These are phyloP conservation scores for Phellinidium pouzarii DNA, from an alignment of 1,284 basidiomycete genomes.

Conservation along the genomic window DNA sequence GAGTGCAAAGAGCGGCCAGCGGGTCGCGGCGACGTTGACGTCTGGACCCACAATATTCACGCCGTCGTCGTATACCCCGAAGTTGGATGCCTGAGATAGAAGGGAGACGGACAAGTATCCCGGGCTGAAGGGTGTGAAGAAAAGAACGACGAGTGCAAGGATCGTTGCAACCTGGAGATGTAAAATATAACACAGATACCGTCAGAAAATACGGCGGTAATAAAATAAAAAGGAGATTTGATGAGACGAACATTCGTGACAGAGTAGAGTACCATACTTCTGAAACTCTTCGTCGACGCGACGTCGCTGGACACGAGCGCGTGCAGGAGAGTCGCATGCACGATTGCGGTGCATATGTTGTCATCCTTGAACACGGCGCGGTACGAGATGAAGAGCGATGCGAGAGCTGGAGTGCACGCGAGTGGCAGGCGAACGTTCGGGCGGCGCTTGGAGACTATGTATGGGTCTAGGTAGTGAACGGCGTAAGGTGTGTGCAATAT, in stretches of 20 bases:
- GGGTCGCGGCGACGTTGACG: not conserved
- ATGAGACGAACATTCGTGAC: conserved; percentile 7
- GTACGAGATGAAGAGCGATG: conserved; percentile 1
- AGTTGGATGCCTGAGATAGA: not conserved
- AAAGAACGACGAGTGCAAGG: conserved; percentile 7
- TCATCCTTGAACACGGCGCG: not conserved
- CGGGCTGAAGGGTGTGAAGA: not conserved
- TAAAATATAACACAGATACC: not conserved
- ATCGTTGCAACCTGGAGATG: conserved; percentile 6
- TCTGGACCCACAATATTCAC: not conserved
- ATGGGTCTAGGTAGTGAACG: not conserved
- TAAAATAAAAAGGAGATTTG: not conserved
- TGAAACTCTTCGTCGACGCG: conserved; percentile 5
- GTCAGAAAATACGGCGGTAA: not conserved
- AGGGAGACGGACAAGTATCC: not conserved
- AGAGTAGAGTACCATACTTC: conserved; percentile 4
- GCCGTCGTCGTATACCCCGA: not conserved
- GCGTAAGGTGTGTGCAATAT: not conserved
- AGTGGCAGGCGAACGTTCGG: not conserved
- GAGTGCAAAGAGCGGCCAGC: conserved; percentile 15
- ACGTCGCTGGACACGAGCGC: conserved; percentile 9
- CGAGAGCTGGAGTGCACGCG: not conserved
- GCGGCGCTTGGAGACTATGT: not conserved
- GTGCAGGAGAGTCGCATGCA: conserved; percentile 12
- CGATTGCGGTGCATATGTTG: conserved; percentile 1